Evolutionary conservation across 371 early-diverging fungal genomes (phyloP), one percentile per base, ranked within the genome.

Genomic region (Nematocida parisii): DNA sequence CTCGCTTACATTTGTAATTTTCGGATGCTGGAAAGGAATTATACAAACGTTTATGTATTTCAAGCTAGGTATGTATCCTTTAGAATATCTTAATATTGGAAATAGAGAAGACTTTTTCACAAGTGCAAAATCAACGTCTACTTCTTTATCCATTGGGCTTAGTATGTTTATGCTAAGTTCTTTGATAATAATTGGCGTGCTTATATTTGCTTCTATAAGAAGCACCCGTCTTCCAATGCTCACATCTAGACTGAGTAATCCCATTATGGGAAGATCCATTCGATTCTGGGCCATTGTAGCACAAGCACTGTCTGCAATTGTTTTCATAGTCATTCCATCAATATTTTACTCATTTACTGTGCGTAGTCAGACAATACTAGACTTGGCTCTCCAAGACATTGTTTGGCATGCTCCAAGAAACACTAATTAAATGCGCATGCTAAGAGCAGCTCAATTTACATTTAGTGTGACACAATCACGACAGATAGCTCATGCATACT

Each of bases 21-120:
- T 64, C 42, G 64, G 64, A 44, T 40, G 39, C 42, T 13, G 27
- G 22, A 42, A 6, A 39, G 44, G 64, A 18, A 42, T 64, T 22
- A 44, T 11, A 64, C 27, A 64, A 0, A 44, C 42, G 13, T 64
- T 64, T 42, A 64, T 64, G 64, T 64, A 42, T 7, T 64, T 64
- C 42, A 64, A 44, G 64, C 22, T 64, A 42, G 64, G 64, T 13
- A 64, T 64, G 64, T 64, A 64, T 42, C 64, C 64, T 13, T 42
- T 64, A 15, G 39, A 42, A 3, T 64, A 64, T 44, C 22, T 64
- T 11, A 7, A 27, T 9, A 22, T 45, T 5, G 64, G 64, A 27
- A 22, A 64, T 42, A 33, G 64, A 33, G 42, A 64, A 11, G 44
- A 39, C 42, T 64, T 64, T 42, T 64, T 64, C 22, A 42, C 44